phyloP scores from a whole-genome alignment of 2,329 filamentous ascomycete species.

The Hypoxylon sp. region DNA sequence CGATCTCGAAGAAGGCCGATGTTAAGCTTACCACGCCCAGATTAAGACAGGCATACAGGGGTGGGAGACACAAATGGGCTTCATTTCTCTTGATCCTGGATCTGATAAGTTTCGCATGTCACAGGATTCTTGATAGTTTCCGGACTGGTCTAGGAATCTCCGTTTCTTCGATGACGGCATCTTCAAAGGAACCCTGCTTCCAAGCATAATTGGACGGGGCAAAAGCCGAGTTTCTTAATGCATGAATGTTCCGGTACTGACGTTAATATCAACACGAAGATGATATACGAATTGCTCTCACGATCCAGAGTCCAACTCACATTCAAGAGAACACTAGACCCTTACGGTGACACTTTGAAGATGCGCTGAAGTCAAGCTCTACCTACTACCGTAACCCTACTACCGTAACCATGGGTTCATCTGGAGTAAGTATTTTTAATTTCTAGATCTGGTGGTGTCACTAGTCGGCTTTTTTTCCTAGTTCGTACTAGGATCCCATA shows the following conservation, averaged over 20 bases:
- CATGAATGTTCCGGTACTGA: neutral
- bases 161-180: slow-evolving; percentile 24
- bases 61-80: slow-evolving; percentile 16
- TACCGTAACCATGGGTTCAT: slow-evolving; percentile 3
- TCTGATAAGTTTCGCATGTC: slow-evolving; percentile 20
- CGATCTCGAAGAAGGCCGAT: slow-evolving; percentile 7
- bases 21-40: slow-evolving; percentile 20
- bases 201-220: neutral
- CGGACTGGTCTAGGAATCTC: slow-evolving; percentile 11
- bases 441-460: slow-evolving; percentile 21
- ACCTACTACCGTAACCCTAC: neutral
- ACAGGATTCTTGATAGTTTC: slow-evolving; percentile 1
- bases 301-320: neutral
- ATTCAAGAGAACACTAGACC: neutral
- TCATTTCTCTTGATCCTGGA: slow-evolving; percentile 5
- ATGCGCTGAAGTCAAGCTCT: slow-evolving; percentile 1
- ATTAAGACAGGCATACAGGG: slow-evolving; percentile 14
- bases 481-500: slow-evolving; percentile 4
- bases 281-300: neutral
- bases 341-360: neutral
- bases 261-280: neutral
- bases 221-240: neutral
- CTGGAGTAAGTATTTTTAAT: neutral
- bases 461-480: neutral
- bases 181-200: slow-evolving; percentile 4